These are phyloP conservation scores for Pleurostoma richardsiae DNA, from an alignment of 2,329 filamentous ascomycete species.

Conservation along the genomic window DNA sequence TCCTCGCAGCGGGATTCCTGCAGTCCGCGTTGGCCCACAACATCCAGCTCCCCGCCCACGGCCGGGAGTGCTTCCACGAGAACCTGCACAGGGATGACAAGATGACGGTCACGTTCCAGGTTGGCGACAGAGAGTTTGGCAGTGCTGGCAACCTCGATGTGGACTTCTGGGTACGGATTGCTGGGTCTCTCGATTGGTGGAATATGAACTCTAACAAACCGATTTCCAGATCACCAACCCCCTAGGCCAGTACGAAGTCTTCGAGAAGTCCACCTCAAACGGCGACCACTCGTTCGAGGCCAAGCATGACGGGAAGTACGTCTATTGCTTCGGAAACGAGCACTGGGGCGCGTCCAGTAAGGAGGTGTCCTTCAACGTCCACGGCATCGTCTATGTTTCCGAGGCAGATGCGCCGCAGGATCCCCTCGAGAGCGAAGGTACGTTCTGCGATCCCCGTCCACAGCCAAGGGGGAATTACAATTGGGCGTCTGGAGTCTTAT, in stretches of 20 bases:
- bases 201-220: constrained; percentile 10
- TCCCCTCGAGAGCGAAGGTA: constrained; percentile 87
- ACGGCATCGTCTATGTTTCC: constrained; percentile 95
- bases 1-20: constrained; percentile 44
- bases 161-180: constrained; percentile 84
- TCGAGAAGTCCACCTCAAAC: constrained; percentile 76
- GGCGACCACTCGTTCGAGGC: constrained; percentile 93
- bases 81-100: constrained; percentile 85
- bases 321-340: constrained; percentile 99
- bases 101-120: constrained; percentile 98
- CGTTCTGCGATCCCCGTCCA: constrained; percentile 13
- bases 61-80: constrained; percentile 97
- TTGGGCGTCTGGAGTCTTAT: not conserved
- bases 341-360: constrained; percentile 95
- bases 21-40: constrained; percentile 76
- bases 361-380: constrained; percentile 98
- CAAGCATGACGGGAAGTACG: constrained; percentile 77
- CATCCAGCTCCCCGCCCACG: constrained; percentile 90
- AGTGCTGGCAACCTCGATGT: constrained; percentile 91
- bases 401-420: constrained; percentile 81
- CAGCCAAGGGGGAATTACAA: not conserved
- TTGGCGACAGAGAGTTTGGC: constrained; percentile 93
- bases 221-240: constrained; percentile 69
- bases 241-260: constrained; percentile 66
- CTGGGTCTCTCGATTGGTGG: not conserved